Percentiles rank a stretch among this genome's conserved stretches.
phyloP scores from a whole-genome alignment of 306 rosid genomes.

The Gynostemma pentaphyllum region DNA sequence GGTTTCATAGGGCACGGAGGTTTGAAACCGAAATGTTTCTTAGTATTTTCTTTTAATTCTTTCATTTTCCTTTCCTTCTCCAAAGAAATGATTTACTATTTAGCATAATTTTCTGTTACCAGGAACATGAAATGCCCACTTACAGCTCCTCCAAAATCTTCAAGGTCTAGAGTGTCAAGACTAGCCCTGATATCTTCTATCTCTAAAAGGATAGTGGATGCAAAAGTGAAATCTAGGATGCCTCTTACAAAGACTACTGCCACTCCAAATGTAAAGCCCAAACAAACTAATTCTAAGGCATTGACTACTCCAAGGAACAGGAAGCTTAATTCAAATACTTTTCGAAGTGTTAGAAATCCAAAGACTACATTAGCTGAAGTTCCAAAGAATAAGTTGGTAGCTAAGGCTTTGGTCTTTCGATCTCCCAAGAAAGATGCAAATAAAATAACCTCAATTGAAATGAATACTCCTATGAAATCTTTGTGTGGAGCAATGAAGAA shows the following conservation, averaged over 20 bases:
- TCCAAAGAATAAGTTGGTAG: slow-evolving; percentile 47
- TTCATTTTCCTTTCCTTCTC: background rate
- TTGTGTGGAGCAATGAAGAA: slow-evolving; percentile 68
- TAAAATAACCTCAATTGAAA: slow-evolving; percentile 30
- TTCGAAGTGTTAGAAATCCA: slow-evolving; percentile 62
- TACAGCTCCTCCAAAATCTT: slow-evolving; percentile 69
- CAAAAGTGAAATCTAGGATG: slow-evolving; percentile 27
- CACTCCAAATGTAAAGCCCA: slow-evolving; percentile 58
- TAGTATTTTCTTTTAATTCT: background rate
- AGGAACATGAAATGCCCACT: slow-evolving; percentile 61
- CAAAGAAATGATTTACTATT: background rate
- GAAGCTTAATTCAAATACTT: slow-evolving; percentile 40
- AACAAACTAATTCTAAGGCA: slow-evolving; percentile 42
- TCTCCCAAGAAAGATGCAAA: slow-evolving; percentile 59
- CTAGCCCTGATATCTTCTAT: slow-evolving; percentile 54
- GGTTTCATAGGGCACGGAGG: slow-evolving; percentile 53
- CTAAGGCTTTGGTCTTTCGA: slow-evolving; percentile 59
- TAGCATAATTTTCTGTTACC: slow-evolving; percentile 15
- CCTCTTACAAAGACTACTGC: slow-evolving; percentile 29
- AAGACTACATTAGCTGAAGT: slow-evolving; percentile 29
- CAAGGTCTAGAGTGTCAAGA: slow-evolving; percentile 63
- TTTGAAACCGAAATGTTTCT: slow-evolving; percentile 6
- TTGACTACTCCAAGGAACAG: slow-evolving; percentile 75
- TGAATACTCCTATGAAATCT: slow-evolving; percentile 41
- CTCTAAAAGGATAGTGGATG: slow-evolving; percentile 31